phyloP scores from a whole-genome alignment of 2,329 filamentous ascomycete species.

The Aspergillus clavatus region DNA sequence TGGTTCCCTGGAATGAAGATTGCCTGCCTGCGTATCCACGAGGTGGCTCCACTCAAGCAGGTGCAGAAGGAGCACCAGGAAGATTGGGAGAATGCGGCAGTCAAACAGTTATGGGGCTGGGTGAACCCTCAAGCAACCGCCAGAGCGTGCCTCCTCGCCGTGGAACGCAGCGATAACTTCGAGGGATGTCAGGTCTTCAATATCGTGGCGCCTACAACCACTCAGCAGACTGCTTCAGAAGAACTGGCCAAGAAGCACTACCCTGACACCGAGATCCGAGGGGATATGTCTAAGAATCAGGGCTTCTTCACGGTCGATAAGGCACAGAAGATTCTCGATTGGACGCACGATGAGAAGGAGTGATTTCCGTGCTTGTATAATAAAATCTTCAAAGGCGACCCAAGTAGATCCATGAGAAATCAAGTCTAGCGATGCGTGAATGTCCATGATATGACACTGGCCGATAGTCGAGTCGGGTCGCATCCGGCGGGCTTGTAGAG shows the following conservation, averaged over 20 bases:
- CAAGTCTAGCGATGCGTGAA: constrained; percentile 25
- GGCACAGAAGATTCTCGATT: constrained; percentile 16
- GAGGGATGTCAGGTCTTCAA: constrained; percentile 35
- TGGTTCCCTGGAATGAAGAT: constrained; percentile 39
- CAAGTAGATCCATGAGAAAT: no score
- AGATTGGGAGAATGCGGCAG: constrained; percentile 31
- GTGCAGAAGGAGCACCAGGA: constrained; percentile 31
- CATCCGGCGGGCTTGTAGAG: constrained; percentile 37
- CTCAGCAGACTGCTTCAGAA: constrained; percentile 18
- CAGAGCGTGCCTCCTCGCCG: constrained; percentile 31
- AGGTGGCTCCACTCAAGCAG: constrained; percentile 28
- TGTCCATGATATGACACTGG: constrained; percentile 19
- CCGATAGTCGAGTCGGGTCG: constrained; percentile 27
- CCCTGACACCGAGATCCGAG: constrained; percentile 21
- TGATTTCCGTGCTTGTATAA: not conserved
- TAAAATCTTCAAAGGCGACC: constrained; percentile 33
- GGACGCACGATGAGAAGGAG: constrained; percentile 30
- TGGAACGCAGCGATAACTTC: constrained; percentile 29
- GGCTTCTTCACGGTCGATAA: constrained; percentile 18
- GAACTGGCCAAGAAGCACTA: constrained; percentile 24
- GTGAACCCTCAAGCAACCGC: constrained; percentile 33
- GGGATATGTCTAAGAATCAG: constrained; percentile 20
- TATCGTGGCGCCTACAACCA: constrained; percentile 30
- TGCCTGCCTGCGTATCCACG: constrained; percentile 37
- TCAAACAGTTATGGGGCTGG: constrained; percentile 37